Conservation (phyloP, 306 rosid species). For the Prinsepia uniflora region DNA sequence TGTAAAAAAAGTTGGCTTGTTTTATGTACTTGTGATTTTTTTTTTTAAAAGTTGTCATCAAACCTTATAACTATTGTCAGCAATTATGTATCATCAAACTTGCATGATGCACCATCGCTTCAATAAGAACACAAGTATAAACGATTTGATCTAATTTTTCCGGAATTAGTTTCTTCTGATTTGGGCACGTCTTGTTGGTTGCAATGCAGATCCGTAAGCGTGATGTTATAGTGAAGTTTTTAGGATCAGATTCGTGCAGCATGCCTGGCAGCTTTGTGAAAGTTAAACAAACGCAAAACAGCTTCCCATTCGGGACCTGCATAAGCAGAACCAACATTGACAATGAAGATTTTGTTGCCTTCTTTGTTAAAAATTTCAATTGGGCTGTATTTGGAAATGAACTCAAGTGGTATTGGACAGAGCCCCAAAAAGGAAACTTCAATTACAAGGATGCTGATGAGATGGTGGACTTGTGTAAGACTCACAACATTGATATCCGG, state of each 20-base stretch:
- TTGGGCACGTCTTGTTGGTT: slow-evolving; percentile 16
- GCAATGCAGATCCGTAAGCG: slow-evolving; percentile 73
- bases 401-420: slow-evolving; percentile 96
- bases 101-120: not conserved
- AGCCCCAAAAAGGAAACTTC: slow-evolving; percentile 68
- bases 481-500: slow-evolving; percentile 57
- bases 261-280: slow-evolving; percentile 42
- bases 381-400: slow-evolving; percentile 98
- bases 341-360: slow-evolving; percentile 79
- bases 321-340: slow-evolving; percentile 73
- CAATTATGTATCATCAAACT: not conserved
- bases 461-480: slow-evolving; percentile 56
- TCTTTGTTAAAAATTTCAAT: slow-evolving; percentile 71
- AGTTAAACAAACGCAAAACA: slow-evolving; percentile 58
- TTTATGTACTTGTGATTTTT: too few relatives aligned
- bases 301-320: slow-evolving; percentile 86
- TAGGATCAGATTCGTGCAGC: slow-evolving; percentile 43
- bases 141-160: not conserved
- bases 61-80: not conserved
- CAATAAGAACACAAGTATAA: not conserved
- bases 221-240: slow-evolving; percentile 67
- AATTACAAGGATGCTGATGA: slow-evolving; percentile 88
- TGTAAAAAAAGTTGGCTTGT: too few relatives aligned
- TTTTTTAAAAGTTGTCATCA: too few relatives aligned
- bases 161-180: not conserved